Base-by-base conservation (phyloP, 1,284 basidiomycete species). In the Spongispora temasekensis region DNA sequence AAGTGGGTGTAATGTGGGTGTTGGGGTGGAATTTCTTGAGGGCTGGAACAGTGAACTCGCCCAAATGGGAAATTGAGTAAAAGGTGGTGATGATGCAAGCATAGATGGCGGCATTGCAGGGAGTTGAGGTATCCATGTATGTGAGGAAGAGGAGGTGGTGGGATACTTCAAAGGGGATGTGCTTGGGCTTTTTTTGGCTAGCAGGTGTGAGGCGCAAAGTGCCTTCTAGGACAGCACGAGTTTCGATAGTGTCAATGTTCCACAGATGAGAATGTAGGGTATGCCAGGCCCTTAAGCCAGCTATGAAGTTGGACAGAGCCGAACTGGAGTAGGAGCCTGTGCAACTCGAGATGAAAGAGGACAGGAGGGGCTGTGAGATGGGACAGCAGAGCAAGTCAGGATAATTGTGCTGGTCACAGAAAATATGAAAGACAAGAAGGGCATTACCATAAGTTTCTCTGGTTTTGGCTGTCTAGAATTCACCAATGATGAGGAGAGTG, bases 161-260 rank as follows among this genome's bases (percentile, higher is more conserved):
- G 12, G 12, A 2, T 0, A 4, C 12, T 0, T 51, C 21, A 4
- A 59, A 48, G 2, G 55, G 57, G 0, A 17, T 7, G 0, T 31
- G 10, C 8, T 64, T 51, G 0, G 25, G 17, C 0, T 3, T 2
- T 13, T 23, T 42, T 7, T 23, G 9, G 0, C 50, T 10, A 0
- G 42, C 0, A 0, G 59, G 59, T 12, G 62, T 55, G 2, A 63
- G 35, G 0, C 19, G 2, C 0, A 21, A 0, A 0, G 61, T 55
- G 0, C 57, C 63, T 37, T 55, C 37, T 0, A 58, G 6, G 0
- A 64, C 17, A 0, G 37, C 28, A 1, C 7, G n/a, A 2, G 13
- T 4, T 25, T 44, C 17, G 3, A 0, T 60, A 60, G 1, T 70
- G 63, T n/a, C 62, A 54, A 1, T 27, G 2, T 9, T 76, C 71